Base-by-base conservation (phyloP, 768 basidiomycete genomes). In the Leccinum subgranulosum region DNA sequence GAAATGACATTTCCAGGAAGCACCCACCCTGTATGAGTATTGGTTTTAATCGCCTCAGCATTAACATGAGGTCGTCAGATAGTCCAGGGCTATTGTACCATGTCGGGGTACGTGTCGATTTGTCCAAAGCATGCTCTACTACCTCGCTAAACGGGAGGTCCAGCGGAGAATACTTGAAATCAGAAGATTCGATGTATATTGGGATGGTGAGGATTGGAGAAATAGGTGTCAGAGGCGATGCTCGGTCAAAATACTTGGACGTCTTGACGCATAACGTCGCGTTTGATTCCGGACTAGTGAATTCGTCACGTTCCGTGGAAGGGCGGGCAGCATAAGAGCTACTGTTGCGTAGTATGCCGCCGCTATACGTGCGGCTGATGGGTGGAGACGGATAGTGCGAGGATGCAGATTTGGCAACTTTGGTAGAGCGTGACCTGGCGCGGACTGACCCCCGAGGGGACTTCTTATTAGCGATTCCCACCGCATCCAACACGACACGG, bases 21-120 rank as follows among this genome's bases (percentile, higher is more conserved):
- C 6, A 55, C 69, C 6, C 43, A 72, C 72, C 70, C 27, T 72
- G 70, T 12, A 72, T 61, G 12, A 72, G 60, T 51, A 72, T 72
- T 4, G 70, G 70, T 43, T 72, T 72, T 9, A 73, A 43, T 25
- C 70, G 66, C 55, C 49, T 59, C 54, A 73, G 28, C 59, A 71
- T 64, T 41, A 63, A 51, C 59, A 67, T 61, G 43, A 71, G 60
- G 31, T 73, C 71, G 9, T 59, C 55, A 11, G 53, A 62, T 17
- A 67, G 31, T 6, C 53, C 59, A 0, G 51, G 23, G 43, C 27
- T 49, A 28, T 52, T 39, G 25, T 48, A 25, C 61, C 55, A 55
- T 7, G 50, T 43, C 43, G 43, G 21, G 11, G 12, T 7, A 19
- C 31, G 19, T 21, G 31, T 31, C 36, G 54, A 39, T 5, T 49